Evolutionary conservation across 2,329 filamentous ascomycete species (phyloP).

Genomic region (Tolypocladium sp.): DNA sequence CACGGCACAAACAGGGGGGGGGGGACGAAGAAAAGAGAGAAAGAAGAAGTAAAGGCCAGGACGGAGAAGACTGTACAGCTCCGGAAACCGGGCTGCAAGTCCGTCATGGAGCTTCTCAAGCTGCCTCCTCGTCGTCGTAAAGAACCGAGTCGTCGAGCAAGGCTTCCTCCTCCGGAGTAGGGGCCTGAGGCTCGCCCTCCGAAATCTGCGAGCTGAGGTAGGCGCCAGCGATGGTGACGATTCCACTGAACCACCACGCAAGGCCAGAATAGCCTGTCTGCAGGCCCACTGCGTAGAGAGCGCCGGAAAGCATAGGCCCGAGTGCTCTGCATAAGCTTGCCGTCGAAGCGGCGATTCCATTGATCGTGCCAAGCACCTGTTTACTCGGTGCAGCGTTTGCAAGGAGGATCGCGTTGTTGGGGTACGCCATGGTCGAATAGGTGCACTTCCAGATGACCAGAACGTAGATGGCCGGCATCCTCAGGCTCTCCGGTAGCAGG

Average conservation of each 20-base stretch:
- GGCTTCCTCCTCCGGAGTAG: slow-evolving; percentile 25
- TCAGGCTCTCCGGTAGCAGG: slow-evolving; percentile 62
- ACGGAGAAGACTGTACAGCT: neutral
- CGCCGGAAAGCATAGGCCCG: slow-evolving; percentile 78
- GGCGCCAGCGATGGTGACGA: slow-evolving; percentile 67
- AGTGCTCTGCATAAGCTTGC: slow-evolving; percentile 84
- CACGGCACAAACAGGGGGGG: neutral
- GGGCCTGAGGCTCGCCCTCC: slow-evolving; percentile 44
- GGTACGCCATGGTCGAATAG: slow-evolving; percentile 83
- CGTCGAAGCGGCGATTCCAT: slow-evolving; percentile 83
- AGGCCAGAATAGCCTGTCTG: slow-evolving; percentile 75
- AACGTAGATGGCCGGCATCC: slow-evolving; percentile 66
- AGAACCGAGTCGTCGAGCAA: slow-evolving; percentile 21
- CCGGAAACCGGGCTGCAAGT: neutral
- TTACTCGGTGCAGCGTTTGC: slow-evolving; percentile 81
- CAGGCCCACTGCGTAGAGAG: slow-evolving; percentile 74
- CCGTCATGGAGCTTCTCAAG: slow-evolving; percentile 10
- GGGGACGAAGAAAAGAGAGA: neutral
- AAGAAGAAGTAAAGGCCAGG: slow-evolving; percentile 1
- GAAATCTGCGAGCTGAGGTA: slow-evolving; percentile 68
- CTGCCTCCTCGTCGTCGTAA: slow-evolving; percentile 21
- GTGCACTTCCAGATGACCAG: slow-evolving; percentile 88
- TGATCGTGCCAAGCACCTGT: slow-evolving; percentile 80
- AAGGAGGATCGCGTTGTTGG: slow-evolving; percentile 79
- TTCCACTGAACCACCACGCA: slow-evolving; percentile 84